A percentile compares a stretch with the other conserved stretches of the same genome.
These are phyloP conservation scores for Plasmodium cynomolgi DNA, from an alignment of 169 alveolate genomes.

Conservation along the genomic window DNA sequence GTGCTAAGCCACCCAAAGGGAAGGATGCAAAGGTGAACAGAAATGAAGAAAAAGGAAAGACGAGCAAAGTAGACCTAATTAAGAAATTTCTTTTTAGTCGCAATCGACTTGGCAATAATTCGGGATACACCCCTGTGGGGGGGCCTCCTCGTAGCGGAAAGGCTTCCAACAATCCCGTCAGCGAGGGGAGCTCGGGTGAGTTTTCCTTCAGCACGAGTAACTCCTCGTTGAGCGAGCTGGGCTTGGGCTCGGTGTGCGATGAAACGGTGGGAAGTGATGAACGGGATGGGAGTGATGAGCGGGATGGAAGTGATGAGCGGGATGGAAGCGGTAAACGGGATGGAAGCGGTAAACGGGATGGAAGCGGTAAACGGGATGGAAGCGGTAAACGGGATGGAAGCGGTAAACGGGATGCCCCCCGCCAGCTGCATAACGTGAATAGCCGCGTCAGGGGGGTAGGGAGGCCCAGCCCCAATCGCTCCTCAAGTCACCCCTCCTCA, in stretches of 20 bases:
- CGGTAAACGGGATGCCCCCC: background rate
- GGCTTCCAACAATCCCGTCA: background rate
- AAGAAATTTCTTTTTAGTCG: conserved; percentile 5
- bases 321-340: background rate
- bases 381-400: background rate
- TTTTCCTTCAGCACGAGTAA: background rate
- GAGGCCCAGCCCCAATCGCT: background rate
- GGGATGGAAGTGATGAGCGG: background rate
- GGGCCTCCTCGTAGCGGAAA: background rate
- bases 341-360: background rate
- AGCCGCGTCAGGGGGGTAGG: background rate
- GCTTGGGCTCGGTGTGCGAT: background rate
- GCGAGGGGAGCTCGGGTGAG: background rate
- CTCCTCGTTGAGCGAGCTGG: background rate
- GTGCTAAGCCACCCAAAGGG: background rate
- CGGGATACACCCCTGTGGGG: background rate
- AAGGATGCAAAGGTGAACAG: background rate
- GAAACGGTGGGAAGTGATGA: background rate
- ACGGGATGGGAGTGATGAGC: background rate
- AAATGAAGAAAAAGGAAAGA: background rate
- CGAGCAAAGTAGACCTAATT: background rate
- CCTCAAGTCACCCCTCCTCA: background rate
- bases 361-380: too few relatives aligned
- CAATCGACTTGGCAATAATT: background rate
- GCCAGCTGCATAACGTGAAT: background rate